phyloP scores from a whole-genome alignment of 1,284 basidiomycete species.

The Coniophora puteana region DNA sequence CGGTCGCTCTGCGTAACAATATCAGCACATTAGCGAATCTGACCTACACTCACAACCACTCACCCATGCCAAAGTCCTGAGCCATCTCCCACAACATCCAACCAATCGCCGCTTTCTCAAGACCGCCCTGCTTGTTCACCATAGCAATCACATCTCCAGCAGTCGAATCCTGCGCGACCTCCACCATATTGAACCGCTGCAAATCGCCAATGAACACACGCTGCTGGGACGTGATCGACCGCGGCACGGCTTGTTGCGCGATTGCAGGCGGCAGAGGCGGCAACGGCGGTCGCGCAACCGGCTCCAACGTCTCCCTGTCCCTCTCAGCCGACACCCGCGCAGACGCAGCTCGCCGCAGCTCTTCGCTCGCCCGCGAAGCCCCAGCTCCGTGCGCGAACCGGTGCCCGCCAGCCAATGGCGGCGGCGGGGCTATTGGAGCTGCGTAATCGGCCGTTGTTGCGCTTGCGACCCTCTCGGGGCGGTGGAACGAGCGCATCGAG shows the following conservation, averaged over 20 bases:
- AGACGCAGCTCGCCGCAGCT: conserved; percentile 11
- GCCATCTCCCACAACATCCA: conserved; percentile 82
- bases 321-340: conserved; percentile 22
- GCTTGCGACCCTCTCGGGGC: conserved; percentile 29
- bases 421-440: conserved; percentile 25
- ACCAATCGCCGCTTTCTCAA: conserved; percentile 51
- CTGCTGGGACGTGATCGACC: conserved; percentile 44
- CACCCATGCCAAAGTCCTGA: conserved; percentile 84
- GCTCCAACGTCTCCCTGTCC: conserved; percentile 17
- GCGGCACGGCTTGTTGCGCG: conserved; percentile 18
- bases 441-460: conserved; percentile 27
- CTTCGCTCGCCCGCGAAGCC: conserved; percentile 5
- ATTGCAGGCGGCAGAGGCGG: conserved; percentile 35
- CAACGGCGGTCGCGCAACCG: conserved; percentile 23
- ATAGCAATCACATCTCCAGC: conserved; percentile 64
- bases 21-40: conserved; percentile 3
- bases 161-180: conserved; percentile 55
- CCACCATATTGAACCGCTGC: conserved; percentile 70
- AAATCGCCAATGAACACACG: conserved; percentile 71
- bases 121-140: conserved; percentile 57
- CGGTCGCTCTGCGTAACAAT: conserved; percentile 67
- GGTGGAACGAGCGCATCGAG: conserved; percentile 58
- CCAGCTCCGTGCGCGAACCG: conserved; percentile 15
- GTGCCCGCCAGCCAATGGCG: conserved; percentile 29
- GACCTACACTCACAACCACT: conserved; percentile 21